Evolutionary conservation across 2,329 filamentous ascomycete genomes (phyloP).

Genomic region (Ophiosphaerella korrae): DNA sequence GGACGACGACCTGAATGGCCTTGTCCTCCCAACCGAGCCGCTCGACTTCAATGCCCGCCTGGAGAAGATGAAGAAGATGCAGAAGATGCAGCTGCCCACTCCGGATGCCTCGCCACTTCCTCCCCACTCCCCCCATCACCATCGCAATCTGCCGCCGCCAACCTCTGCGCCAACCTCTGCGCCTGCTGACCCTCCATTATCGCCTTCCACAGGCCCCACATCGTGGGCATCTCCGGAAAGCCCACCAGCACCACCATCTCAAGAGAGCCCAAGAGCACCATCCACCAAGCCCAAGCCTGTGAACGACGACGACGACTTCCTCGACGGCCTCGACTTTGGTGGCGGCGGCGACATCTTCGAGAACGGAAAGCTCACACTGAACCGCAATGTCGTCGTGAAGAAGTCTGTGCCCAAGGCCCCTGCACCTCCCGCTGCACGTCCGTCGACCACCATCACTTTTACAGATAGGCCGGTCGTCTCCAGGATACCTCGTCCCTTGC

Average conservation of each 20-base stretch:
- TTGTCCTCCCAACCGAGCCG: conserved; percentile 81
- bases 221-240: conserved; percentile 26
- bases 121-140: conserved; percentile 21
- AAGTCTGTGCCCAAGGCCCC: conserved; percentile 60
- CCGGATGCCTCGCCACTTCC: conserved; percentile 25
- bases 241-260: conserved; percentile 14
- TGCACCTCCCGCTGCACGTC: conserved; percentile 70
- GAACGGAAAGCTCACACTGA: conserved; percentile 78
- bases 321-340: conserved; percentile 85
- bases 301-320: conserved; percentile 72
- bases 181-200: conserved; percentile 20
- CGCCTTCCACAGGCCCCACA: conserved; percentile 18
- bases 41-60: conserved; percentile 82
- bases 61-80: conserved; percentile 66
- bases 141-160: conserved; percentile 28
- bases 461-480: conserved; percentile 73
- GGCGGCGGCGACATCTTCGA: conserved; percentile 83
- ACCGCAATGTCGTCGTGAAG: conserved; percentile 91
- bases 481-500: conserved; percentile 77
- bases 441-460: conserved; percentile 87
- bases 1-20: conserved; percentile 88
- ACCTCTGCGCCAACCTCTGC: conserved; percentile 36
- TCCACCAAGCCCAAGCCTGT: conserved; percentile 26
- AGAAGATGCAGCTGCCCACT: conserved; percentile 50
- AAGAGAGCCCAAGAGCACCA: conserved; percentile 5